These are phyloP conservation scores for Massospora cicadina DNA, from an alignment of 371 early-diverging fungal species.

Conservation along the genomic window DNA sequence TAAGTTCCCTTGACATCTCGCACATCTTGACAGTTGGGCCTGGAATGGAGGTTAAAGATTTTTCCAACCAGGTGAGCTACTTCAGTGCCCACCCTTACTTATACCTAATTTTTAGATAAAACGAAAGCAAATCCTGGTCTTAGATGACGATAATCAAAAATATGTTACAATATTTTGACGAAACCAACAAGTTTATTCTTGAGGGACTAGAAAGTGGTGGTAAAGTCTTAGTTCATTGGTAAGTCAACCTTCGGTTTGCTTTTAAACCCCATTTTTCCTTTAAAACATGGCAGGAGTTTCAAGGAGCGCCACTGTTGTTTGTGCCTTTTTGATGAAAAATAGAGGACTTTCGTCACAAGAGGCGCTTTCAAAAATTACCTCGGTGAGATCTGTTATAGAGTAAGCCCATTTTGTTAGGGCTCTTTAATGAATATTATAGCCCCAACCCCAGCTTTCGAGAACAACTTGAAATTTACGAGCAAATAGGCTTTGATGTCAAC, in stretches of 20 bases:
- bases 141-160: conserved; percentile 46
- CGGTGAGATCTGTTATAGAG: conserved; percentile 30
- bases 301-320: conserved; percentile 30
- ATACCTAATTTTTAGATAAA: conserved; percentile 4
- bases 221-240: conserved; percentile 50
- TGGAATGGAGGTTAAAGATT: conserved; percentile 1
- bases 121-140: conserved; percentile 37
- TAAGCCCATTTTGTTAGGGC: conserved; percentile 10
- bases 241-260: conserved; percentile 22
- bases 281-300: conserved; percentile 35
- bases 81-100: neutral
- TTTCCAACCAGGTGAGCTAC: neutral
- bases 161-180: conserved; percentile 48
- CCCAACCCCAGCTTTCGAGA: conserved; percentile 56
- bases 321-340: conserved; percentile 50
- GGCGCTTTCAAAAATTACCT: conserved; percentile 31
- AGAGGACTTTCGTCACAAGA: conserved; percentile 22
- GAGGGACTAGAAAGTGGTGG: conserved; percentile 25
- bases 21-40: conserved; percentile 8
- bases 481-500: conserved; percentile 36
- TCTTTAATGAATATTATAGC: conserved; percentile 13
- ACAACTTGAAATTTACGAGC: conserved; percentile 43
- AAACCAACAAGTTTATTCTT: conserved; percentile 35
- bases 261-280: conserved; percentile 5
- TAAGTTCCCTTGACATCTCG: neutral